Percentiles rank a stretch among this genome's conserved stretches.
Evolutionary conservation across 441 rosid species (phyloP).

Genomic region (Adansonia madagascariensis): DNA sequence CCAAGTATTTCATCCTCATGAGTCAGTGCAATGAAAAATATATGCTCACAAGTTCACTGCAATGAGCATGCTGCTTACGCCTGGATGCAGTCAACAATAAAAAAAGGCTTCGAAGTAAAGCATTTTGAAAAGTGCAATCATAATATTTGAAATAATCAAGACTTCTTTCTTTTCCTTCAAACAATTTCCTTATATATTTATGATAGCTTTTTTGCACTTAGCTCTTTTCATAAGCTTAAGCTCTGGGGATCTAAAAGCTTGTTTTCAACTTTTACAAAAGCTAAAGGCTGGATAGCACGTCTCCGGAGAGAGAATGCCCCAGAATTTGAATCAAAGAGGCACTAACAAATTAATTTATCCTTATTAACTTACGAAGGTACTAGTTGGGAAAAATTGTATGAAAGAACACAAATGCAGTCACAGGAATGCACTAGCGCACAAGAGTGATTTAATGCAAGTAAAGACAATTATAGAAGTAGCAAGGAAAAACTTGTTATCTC

Average conservation of each 20-base stretch:
- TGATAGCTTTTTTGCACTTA: background rate
- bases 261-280: background rate
- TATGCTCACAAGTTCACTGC: background rate
- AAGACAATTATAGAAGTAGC: background rate
- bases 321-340: constrained; percentile 17
- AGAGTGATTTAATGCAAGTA: constrained; percentile 12
- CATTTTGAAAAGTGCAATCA: background rate
- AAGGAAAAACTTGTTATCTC: background rate
- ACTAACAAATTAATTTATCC: constrained; percentile 1
- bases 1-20: background rate
- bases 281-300: background rate
- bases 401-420: background rate
- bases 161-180: background rate
- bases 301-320: background rate
- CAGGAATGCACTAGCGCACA: background rate
- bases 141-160: background rate
- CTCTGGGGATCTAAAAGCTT: constrained; percentile 1
- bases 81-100: background rate
- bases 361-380: constrained; percentile 6
- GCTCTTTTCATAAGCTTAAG: background rate
- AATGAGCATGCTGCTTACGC: background rate
- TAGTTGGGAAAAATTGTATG: background rate
- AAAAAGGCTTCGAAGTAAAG: background rate
- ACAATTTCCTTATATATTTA: background rate
- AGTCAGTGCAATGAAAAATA: background rate